Conservation (phyloP, 352 stramenopile genomes). For the Pythium phragmiticola region DNA sequence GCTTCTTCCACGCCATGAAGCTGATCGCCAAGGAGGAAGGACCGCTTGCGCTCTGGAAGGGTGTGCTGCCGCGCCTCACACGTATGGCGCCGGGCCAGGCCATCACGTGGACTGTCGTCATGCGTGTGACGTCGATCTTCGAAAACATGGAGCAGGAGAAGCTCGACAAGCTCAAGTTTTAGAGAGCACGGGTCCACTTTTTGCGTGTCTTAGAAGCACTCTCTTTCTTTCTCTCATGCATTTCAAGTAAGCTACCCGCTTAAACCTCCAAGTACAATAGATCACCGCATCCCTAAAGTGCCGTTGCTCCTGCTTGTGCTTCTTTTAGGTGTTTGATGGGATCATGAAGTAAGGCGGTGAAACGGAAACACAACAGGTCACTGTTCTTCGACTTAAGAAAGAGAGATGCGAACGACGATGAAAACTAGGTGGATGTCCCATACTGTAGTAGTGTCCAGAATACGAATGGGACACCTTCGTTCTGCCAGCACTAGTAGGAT, state of each 20-base stretch:
- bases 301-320: neutral
- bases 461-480: too few species aligned
- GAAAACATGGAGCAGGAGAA: conserved; percentile 75
- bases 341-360: too few species aligned
- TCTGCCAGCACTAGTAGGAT: too few species aligned
- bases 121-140: conserved; percentile 86
- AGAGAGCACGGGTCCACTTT: conserved; percentile 15
- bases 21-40: conserved; percentile 96
- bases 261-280: conserved; percentile 24
- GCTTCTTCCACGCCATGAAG: conserved; percentile 90
- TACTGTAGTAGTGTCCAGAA: too few species aligned
- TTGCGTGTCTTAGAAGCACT: conserved; percentile 6
- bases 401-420: too few species aligned
- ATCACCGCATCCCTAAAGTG: neutral
- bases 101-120: conserved; percentile 95
- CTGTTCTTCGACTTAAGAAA: too few species aligned
- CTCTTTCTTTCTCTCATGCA: neutral
- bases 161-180: conserved; percentile 75
- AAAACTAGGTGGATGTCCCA: too few species aligned
- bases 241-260: neutral
- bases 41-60: conserved; percentile 94
- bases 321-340: neutral
- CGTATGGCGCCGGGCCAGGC: conserved; percentile 96
- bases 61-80: conserved; percentile 93
- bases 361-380: too few species aligned